phyloP scores from a whole-genome alignment of 2,329 filamentous ascomycete genomes.

The Colletotrichum lentis region DNA sequence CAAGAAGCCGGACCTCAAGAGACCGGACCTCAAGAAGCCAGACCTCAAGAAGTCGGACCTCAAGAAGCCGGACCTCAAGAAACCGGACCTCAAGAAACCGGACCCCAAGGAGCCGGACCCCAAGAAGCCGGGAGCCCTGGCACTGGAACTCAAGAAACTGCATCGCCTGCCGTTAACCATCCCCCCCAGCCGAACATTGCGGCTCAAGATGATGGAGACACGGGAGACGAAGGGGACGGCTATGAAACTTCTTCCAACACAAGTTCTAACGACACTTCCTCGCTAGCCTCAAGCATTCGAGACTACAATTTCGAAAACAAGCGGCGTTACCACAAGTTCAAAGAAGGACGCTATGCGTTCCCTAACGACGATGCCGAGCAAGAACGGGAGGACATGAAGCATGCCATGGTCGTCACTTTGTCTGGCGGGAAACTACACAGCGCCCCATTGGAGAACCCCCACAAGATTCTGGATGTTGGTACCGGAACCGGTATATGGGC shows the following conservation, averaged over 20 bases:
- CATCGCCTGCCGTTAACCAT: too few species aligned
- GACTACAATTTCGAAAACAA: conserved; percentile 54
- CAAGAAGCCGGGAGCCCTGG: too few species aligned
- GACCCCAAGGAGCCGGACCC: too few species aligned
- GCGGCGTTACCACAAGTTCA: conserved; percentile 53
- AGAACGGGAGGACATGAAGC: conserved; percentile 50
- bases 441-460: neutral
- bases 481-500: conserved; percentile 63
- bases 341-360: conserved; percentile 50
- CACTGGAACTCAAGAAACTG: too few species aligned
- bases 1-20: too few species aligned
- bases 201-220: neutral
- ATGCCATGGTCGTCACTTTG: conserved; percentile 43
- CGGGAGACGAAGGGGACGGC: conserved; percentile 11
- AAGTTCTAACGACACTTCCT: conserved; percentile 41
- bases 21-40: too few species aligned
- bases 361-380: conserved; percentile 57
- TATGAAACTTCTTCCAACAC: conserved; percentile 37
- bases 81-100: too few species aligned
- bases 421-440: neutral
- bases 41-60: too few species aligned
- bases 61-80: too few species aligned
- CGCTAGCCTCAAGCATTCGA: conserved; percentile 48
- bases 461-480: conserved; percentile 12
- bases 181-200: neutral